A percentile compares a stretch with the other conserved stretches of the same genome.
Evolutionary conservation across 768 basidiomycete species (phyloP).

Genomic region (Calvatia gigantea): DNA sequence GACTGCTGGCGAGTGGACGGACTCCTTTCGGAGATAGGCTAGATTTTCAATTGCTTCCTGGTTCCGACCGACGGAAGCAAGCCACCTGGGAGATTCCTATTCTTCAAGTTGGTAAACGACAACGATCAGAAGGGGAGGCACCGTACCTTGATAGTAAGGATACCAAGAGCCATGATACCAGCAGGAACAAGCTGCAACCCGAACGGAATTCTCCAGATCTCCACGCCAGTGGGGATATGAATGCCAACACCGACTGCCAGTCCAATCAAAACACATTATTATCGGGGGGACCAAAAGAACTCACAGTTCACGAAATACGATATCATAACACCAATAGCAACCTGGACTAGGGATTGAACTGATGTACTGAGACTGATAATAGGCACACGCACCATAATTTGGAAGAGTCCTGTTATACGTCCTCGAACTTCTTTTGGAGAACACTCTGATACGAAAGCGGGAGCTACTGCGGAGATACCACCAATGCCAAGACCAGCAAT

Average conservation of each 20-base stretch:
- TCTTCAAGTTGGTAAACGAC: background rate
- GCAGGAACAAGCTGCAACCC: conserved; percentile 74
- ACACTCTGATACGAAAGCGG: conserved; percentile 85
- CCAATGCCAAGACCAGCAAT: conserved; percentile 81
- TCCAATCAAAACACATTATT: background rate
- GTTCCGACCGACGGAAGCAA: conserved; percentile 58
- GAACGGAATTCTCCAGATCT: conserved; percentile 71
- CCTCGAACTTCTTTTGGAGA: conserved; percentile 85
- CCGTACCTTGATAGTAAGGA: conserved; percentile 59
- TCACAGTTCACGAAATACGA: conserved; percentile 79
- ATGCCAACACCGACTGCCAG: conserved; percentile 54
- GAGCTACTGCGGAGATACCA: conserved; percentile 78
- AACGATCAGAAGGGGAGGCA: background rate
- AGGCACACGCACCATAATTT: conserved; percentile 61
- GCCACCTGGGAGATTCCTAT: conserved; percentile 75
- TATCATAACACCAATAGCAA: conserved; percentile 81
- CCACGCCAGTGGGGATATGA: conserved; percentile 42
- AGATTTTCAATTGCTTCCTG: conserved; percentile 56
- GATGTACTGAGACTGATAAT: background rate
- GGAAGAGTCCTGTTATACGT: conserved; percentile 81
- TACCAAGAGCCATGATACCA: conserved; percentile 64
- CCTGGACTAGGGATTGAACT: conserved; percentile 21
- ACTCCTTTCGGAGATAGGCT: conserved; percentile 56
- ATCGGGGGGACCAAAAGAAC: conserved; percentile 22
- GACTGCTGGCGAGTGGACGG: conserved; percentile 38